These are phyloP conservation scores for Colletotrichum liriopes DNA, from an alignment of 2,329 filamentous ascomycete genomes.

Conservation along the genomic window DNA sequence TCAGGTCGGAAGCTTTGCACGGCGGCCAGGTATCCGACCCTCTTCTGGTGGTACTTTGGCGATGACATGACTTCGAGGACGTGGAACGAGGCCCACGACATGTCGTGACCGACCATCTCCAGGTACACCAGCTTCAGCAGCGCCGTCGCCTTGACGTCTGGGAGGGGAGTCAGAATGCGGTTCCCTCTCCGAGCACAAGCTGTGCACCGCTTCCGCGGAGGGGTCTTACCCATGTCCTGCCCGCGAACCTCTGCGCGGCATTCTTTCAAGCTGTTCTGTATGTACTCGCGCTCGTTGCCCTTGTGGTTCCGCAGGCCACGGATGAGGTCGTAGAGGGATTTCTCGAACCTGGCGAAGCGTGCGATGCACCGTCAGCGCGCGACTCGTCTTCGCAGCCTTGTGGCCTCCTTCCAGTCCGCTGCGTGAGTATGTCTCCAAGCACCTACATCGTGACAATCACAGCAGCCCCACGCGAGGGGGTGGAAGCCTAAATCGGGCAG, in stretches of 20 bases:
- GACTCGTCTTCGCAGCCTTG: not conserved
- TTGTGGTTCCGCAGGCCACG: slow-evolving; percentile 95
- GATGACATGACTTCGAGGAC: slow-evolving; percentile 99
- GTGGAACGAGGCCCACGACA: slow-evolving; percentile 99
- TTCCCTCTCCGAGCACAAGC: not conserved
- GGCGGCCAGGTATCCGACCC: slow-evolving; percentile 93
- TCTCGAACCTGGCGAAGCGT: slow-evolving; percentile 87
- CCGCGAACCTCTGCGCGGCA: slow-evolving; percentile 93
- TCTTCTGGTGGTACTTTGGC: slow-evolving; percentile 93
- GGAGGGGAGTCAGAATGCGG: slow-evolving; percentile 40
- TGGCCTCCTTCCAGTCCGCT: not conserved
- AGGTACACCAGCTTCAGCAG: slow-evolving; percentile 96
- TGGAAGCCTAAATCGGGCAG: slow-evolving; percentile 10
- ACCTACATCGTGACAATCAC: slow-evolving; percentile 40
- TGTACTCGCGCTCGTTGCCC: slow-evolving; percentile 94
- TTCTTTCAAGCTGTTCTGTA: slow-evolving; percentile 94
- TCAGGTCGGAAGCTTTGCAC: slow-evolving; percentile 97
- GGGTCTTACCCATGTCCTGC: slow-evolving; percentile 85
- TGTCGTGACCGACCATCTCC: slow-evolving; percentile 99
- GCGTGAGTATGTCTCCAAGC: not conserved
- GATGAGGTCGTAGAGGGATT: slow-evolving; percentile 99
- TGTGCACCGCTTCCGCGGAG: not conserved
- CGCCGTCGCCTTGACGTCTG: slow-evolving; percentile 95
- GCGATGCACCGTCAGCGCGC: slow-evolving; percentile 32
- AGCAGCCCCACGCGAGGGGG: slow-evolving; percentile 30